These are phyloP conservation scores for Ajuga reptans DNA, from an alignment of 305 asterid species.

Conservation along the genomic window DNA sequence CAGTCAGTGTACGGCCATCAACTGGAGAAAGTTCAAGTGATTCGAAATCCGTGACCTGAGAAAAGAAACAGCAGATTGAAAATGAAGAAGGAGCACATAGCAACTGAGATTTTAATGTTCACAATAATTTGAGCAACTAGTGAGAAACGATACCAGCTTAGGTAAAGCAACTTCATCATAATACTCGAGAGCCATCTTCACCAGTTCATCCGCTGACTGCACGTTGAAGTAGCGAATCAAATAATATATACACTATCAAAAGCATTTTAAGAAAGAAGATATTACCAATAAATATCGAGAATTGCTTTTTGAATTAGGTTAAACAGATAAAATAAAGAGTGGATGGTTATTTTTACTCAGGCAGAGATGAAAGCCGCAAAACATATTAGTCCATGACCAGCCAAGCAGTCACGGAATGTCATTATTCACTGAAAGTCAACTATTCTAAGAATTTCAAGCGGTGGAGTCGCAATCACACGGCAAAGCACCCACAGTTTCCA, in stretches of 20 bases:
- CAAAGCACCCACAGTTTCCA: background rate
- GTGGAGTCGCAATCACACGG: background rate
- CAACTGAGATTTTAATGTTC: constrained; percentile 12
- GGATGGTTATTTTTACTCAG: background rate
- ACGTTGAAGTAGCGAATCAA: constrained; percentile 25
- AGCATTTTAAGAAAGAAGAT: background rate
- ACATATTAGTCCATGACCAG: constrained; percentile 6
- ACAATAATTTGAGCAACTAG: constrained; percentile 10
- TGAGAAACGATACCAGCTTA: constrained; percentile 63
- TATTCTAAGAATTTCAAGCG: background rate
- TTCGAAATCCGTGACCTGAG: constrained; percentile 94
- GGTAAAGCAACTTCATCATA: constrained; percentile 92
- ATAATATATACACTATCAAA: background rate
- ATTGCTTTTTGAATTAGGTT: constrained; percentile 11
- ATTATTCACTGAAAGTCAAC: background rate
- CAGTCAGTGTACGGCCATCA: constrained; percentile 96
- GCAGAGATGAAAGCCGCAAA: background rate
- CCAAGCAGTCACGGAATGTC: background rate
- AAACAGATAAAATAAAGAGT: constrained; percentile 5
- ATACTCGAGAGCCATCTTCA: constrained; percentile 72
- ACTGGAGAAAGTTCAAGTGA: constrained; percentile 99
- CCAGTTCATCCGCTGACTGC: constrained; percentile 88
- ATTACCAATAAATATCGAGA: background rate
- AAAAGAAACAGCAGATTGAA: constrained; percentile 10
- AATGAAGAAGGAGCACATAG: constrained; percentile 10